Evolutionary conservation across 2,329 filamentous ascomycete species (phyloP).

Genomic region (Thielaviopsis ethacetica): DNA sequence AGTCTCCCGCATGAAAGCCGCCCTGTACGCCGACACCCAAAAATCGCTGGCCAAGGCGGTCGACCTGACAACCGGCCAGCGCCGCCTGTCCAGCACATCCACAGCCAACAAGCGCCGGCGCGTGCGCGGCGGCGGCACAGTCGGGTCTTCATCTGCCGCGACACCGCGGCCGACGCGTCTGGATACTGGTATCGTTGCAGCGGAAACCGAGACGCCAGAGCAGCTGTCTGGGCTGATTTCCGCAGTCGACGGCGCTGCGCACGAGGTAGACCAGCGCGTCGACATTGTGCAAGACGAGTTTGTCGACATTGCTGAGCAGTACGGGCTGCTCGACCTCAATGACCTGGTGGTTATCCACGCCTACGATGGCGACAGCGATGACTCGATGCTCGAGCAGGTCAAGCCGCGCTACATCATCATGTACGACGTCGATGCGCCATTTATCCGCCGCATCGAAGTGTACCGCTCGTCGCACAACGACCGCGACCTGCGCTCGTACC

Average conservation of each 20-base stretch:
- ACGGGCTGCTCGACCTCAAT: conserved; percentile 79
- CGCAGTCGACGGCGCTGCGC: not conserved
- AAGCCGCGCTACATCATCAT: conserved; percentile 92
- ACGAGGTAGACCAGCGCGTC: conserved; percentile 56
- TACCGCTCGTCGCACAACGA: conserved; percentile 90
- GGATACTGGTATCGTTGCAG: conserved; percentile 21
- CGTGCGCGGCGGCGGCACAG: conserved; percentile 58
- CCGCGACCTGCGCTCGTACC: conserved; percentile 81
- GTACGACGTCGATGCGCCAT: conserved; percentile 92
- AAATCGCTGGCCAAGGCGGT: conserved; percentile 53
- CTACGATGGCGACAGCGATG: conserved; percentile 90
- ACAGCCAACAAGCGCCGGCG: conserved; percentile 65
- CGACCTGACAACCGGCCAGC: conserved; percentile 23
- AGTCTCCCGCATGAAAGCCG: conserved; percentile 69
- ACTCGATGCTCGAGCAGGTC: conserved; percentile 87
- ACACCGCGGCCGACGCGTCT: conserved; percentile 39
- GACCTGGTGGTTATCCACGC: conserved; percentile 80
- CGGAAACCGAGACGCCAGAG: not conserved
- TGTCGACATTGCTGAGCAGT: conserved; percentile 84
- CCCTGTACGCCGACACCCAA: conserved; percentile 65
- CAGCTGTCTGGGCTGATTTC: conserved; percentile 1
- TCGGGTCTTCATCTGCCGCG: conserved; percentile 26
- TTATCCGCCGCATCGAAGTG: conserved; percentile 86
- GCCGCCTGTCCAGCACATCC: conserved; percentile 36
- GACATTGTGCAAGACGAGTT: conserved; percentile 63